Conservation (phyloP, 1,139 yeast species). For the Saccharomyces pastorianus region DNA sequence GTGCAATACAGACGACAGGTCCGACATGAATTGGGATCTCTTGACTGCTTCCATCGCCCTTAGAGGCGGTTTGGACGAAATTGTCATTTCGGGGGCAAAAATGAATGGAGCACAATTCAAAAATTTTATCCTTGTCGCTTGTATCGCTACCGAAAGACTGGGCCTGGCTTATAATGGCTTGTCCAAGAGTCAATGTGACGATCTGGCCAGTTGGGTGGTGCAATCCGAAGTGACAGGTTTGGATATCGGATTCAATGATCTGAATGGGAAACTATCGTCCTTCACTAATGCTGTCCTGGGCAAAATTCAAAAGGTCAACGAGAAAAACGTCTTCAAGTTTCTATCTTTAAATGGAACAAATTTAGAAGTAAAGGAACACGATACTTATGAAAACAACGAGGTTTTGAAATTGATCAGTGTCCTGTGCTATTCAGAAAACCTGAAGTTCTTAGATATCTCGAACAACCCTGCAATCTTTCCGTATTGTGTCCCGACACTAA, state of each 20-base stretch:
- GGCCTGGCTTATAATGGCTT: conserved; percentile 66
- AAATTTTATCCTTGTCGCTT: conserved; percentile 45
- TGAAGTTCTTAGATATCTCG: conserved; percentile 60
- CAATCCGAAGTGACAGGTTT: conserved; percentile 39
- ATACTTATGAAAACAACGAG: conserved; percentile 26
- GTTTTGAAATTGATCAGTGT: conserved; percentile 26
- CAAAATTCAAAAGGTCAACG: conserved; percentile 20
- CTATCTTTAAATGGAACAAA: conserved; percentile 49
- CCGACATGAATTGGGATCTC: conserved; percentile 70
- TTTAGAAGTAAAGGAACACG: conserved; percentile 32
- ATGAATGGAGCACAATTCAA: conserved; percentile 49
- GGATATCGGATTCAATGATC: conserved; percentile 66
- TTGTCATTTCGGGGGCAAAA: conserved; percentile 65
- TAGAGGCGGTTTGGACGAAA: conserved; percentile 65
- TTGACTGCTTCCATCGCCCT: conserved; percentile 63
- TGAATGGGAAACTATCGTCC: conserved; percentile 46
- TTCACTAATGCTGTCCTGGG: conserved; percentile 38
- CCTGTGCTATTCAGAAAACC: conserved; percentile 42
- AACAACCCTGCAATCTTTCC: conserved; percentile 55
- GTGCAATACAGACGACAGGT: conserved; percentile 48
- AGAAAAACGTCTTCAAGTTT: conserved; percentile 34
- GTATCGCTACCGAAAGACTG: conserved; percentile 44
- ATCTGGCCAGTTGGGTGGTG: conserved; percentile 45
- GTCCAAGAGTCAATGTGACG: conserved; percentile 41
- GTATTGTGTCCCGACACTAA: conserved; percentile 34